phyloP scores from a whole-genome alignment of 139 green algal species.

The Coelastrella sp. region DNA sequence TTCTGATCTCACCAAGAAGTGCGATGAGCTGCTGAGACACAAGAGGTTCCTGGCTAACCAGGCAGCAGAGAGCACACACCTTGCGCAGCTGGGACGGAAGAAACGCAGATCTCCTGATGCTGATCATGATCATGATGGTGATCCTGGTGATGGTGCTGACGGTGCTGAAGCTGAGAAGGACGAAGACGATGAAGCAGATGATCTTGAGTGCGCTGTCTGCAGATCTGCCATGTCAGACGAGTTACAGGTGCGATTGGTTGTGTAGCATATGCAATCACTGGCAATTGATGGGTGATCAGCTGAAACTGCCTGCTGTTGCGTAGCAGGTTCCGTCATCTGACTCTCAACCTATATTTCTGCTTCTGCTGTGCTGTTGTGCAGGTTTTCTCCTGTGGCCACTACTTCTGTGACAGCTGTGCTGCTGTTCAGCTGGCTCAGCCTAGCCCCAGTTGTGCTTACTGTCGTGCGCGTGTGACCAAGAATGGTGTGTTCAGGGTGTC shows the following conservation, averaged over 20 bases:
- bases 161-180: neutral
- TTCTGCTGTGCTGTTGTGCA: neutral
- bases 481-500: constrained; percentile 41
- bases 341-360: no score
- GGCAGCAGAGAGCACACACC: neutral
- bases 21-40: constrained; percentile 15
- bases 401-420: constrained; percentile 66
- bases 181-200: neutral
- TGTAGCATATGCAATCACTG: no score
- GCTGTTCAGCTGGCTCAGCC: constrained; percentile 42
- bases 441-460: constrained; percentile 49
- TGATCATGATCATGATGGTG: neutral
- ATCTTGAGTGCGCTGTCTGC: constrained; percentile 43
- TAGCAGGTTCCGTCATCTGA: no score
- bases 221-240: constrained; percentile 33
- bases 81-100: neutral
- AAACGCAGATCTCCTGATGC: neutral
- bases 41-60: constrained; percentile 42
- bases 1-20: constrained; percentile 7
- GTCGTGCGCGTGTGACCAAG: constrained; percentile 30
- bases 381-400: constrained; percentile 65
- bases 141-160: neutral
- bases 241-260: constrained; percentile 23
- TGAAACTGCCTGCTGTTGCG: no score
- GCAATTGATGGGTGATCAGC: no score